Percentiles rank a stretch among this genome's conserved stretches.
These are phyloP conservation scores for Volvariella surrecta DNA, from an alignment of 1,284 basidiomycete species.

Conservation along the genomic window DNA sequence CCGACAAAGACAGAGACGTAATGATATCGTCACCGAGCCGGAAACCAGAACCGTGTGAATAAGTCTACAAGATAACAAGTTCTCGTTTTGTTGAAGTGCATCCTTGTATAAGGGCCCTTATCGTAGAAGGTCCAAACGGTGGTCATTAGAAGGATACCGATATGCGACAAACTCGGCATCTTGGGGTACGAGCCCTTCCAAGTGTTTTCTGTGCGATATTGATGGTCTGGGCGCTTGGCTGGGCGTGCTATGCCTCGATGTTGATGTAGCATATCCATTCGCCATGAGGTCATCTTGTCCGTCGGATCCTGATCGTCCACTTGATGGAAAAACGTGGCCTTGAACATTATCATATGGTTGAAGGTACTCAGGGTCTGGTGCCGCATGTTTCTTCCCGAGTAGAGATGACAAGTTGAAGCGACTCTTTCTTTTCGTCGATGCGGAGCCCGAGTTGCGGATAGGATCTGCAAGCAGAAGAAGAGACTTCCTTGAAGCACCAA, in stretches of 20 bases:
- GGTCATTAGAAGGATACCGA: constrained; percentile 71
- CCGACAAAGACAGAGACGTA: constrained; percentile 9
- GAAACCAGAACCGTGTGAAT: constrained; percentile 3
- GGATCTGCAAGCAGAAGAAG: constrained; percentile 40
- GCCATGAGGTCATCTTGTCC: constrained; percentile 34
- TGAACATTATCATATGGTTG: constrained; percentile 22
- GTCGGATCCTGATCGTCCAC: constrained; percentile 33
- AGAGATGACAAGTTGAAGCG: constrained; percentile 58
- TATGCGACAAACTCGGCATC: constrained; percentile 77
- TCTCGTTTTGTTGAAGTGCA: not conserved
- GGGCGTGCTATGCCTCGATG: constrained; percentile 35
- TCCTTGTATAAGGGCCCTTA: too few relatives aligned
- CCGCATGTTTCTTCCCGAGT: constrained; percentile 46
- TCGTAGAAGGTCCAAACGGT: constrained; percentile 49
- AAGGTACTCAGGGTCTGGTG: constrained; percentile 24
- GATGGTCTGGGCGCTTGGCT: constrained; percentile 30
- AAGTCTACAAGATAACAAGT: constrained; percentile 8
- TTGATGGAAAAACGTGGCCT: constrained; percentile 34
- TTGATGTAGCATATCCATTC: constrained; percentile 33
- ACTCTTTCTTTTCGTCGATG: constrained; percentile 56
- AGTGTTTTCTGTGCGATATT: constrained; percentile 54
- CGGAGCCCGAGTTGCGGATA: constrained; percentile 16
- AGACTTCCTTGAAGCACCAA: constrained; percentile 54
- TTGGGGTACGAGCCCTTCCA: constrained; percentile 71
- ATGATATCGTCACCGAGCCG: not conserved